Base-by-base conservation (phyloP, 2,329 filamentous ascomycete species). In the Phaeosphaeriaceae sp. region DNA sequence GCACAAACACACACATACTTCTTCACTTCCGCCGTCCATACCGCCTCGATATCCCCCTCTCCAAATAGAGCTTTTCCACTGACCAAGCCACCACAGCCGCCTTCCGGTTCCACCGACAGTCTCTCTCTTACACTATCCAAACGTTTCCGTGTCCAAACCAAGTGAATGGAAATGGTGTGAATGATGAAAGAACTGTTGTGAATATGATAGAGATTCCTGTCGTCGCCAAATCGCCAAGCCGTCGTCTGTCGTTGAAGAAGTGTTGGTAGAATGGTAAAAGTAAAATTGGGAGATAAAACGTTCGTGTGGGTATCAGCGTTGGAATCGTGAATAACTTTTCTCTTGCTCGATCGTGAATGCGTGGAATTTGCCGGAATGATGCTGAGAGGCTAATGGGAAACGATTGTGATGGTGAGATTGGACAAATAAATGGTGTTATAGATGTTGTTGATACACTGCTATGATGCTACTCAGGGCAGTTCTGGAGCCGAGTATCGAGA, bases 271-370 rank as follows among this genome's bases (percentile, higher is more conserved):
- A 75, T 73, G 70, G 71, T 67, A 71, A 69, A 40, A 70, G 66
- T 67, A 72, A 69, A 74, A 69, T 76, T 21, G 7, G 17, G 40
- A 10, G 21, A 31, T 48, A 48, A 48, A 48, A 76, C 68, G 71
- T 73, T 76, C 67, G 73, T 78, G 6, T 40, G 77, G 78, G 78
- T 80, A 79, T 80, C 77, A 77, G 75, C 68, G 75, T 78, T 73
- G 73, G 72, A 76, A 72, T 77, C 72, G 75, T 77, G 71, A 76
- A 75, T 74, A 46, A 72, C 64, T 73, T 76, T 76, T 73, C 58
- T 69, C 61, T 69, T 65, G 60, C 61, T 69, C 67, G 68, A 69
- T 77, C 72, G 73, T 76, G 68, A 73, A 70, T 74, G 72, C 70
- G 69, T 74, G 66, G 71, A 71, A 68, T 70, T 65, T 75, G 74